phyloP scores from a whole-genome alignment of 371 early-diverging fungal genomes.

The Mucor racemosus region DNA sequence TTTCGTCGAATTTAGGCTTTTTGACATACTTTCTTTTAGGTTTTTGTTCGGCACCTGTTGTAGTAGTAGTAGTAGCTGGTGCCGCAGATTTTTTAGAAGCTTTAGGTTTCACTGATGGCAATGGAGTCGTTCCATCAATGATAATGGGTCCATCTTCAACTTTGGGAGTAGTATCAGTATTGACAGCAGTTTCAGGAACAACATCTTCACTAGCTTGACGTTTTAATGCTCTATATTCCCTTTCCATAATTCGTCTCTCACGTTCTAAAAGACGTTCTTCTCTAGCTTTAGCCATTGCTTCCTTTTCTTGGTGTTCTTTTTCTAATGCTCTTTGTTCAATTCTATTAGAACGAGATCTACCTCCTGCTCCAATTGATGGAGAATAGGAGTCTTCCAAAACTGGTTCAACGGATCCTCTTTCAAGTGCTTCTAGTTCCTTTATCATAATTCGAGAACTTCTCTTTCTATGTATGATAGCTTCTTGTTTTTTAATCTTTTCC shows the following conservation, averaged over 20 bases:
- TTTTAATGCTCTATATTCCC: constrained; percentile 27
- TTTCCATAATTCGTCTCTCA: constrained; percentile 54
- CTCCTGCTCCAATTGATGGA: background rate
- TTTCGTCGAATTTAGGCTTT: constrained; percentile 11
- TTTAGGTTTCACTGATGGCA: constrained; percentile 1
- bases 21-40: constrained; percentile 18
- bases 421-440: constrained; percentile 57
- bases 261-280: constrained; percentile 57
- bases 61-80: background rate
- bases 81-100: background rate
- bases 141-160: background rate
- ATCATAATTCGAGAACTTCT: constrained; percentile 70
- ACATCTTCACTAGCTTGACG: constrained; percentile 40
- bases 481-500: constrained; percentile 51
- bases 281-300: constrained; percentile 49
- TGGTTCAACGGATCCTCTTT: constrained; percentile 30
- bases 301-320: constrained; percentile 38
- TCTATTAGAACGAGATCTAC: constrained; percentile 34
- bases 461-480: constrained; percentile 66
- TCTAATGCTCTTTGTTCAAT: constrained; percentile 47
- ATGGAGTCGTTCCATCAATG: background rate
- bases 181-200: background rate
- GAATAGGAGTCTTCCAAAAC: background rate
- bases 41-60: constrained; percentile 14
- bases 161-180: background rate